phyloP scores from a whole-genome alignment of 1,284 basidiomycete genomes.

The Austroboletus niveus region DNA sequence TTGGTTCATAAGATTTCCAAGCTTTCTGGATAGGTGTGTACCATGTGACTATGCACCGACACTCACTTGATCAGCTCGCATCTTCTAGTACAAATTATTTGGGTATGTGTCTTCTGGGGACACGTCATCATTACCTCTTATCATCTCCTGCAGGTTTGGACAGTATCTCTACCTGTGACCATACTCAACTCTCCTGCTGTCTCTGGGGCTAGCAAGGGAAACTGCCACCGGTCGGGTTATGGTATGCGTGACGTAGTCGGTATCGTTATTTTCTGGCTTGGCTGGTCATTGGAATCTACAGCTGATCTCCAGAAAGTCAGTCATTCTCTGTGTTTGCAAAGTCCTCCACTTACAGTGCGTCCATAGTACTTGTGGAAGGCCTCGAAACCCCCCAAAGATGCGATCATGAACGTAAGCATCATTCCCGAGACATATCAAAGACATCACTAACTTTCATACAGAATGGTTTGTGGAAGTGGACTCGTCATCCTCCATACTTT shows the following conservation, averaged over 20 bases:
- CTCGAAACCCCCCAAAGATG: slow-evolving; percentile 50
- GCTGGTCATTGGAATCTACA: slow-evolving; percentile 58
- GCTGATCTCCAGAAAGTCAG: slow-evolving; percentile 67
- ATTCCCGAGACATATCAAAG: background rate
- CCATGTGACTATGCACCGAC: background rate
- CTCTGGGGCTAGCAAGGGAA: too few species aligned
- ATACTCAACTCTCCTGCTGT: slow-evolving; percentile 31
- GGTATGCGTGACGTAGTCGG: too few species aligned
- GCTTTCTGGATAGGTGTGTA: background rate
- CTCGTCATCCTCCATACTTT: slow-evolving; percentile 55
- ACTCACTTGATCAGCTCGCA: background rate
- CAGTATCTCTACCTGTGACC: slow-evolving; percentile 57
- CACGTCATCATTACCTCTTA: background rate
- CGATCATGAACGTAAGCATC: slow-evolving; percentile 43
- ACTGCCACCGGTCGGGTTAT: too few species aligned
- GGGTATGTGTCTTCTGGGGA: background rate
- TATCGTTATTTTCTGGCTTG: slow-evolving; percentile 35
- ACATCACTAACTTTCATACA: slow-evolving; percentile 16
- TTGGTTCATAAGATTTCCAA: background rate
- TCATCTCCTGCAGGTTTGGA: background rate
- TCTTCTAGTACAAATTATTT: background rate
- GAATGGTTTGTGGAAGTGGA: slow-evolving; percentile 59
- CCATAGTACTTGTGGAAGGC: slow-evolving; percentile 55
- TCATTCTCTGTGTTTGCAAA: background rate
- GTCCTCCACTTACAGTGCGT: too few species aligned